Conservation (phyloP, 805 yeast genomes). For the Wickerhamiella bombiphila region DNA sequence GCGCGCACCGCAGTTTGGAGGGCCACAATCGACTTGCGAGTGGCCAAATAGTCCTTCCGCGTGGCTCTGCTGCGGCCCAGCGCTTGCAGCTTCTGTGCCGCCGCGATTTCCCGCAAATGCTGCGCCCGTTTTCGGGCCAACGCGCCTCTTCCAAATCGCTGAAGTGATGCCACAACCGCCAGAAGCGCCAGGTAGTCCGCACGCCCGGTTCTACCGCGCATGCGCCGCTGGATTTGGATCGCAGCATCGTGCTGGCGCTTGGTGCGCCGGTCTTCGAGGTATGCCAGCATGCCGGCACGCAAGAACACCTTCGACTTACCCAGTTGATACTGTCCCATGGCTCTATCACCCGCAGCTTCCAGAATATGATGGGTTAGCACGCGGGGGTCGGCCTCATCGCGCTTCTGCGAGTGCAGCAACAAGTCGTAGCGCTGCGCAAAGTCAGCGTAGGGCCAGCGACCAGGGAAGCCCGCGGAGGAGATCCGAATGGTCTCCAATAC, state of each 20-base stretch:
- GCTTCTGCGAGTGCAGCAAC: slow-evolving; percentile 50
- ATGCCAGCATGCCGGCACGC: slow-evolving; percentile 93
- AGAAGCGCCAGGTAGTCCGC: slow-evolving; percentile 42
- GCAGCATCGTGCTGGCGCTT: slow-evolving; percentile 70
- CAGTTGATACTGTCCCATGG: slow-evolving; percentile 61
- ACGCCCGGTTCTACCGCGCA: slow-evolving; percentile 52
- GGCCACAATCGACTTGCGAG: slow-evolving; percentile 35
- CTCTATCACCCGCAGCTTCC: slow-evolving; percentile 35
- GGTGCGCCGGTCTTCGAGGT: slow-evolving; percentile 70
- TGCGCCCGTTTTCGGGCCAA: slow-evolving; percentile 43
- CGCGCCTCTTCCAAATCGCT: slow-evolving; percentile 50
- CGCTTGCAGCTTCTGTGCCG: slow-evolving; percentile 65
- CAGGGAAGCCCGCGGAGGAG: slow-evolving; percentile 96
- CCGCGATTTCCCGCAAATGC: slow-evolving; percentile 32
- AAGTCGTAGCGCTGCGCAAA: slow-evolving; percentile 82
- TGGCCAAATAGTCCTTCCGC: slow-evolving; percentile 41
- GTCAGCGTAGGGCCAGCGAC: slow-evolving; percentile 88
- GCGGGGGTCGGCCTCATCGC: slow-evolving; percentile 36
- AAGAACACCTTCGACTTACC: slow-evolving; percentile 91
- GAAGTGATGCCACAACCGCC: slow-evolving; percentile 39
- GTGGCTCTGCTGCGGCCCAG: slow-evolving; percentile 27
- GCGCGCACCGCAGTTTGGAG: slow-evolving; percentile 47
- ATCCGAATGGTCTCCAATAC: slow-evolving; percentile 91
- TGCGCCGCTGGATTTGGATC: slow-evolving; percentile 67
- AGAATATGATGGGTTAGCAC: slow-evolving; percentile 58